Evolutionary conservation across 768 basidiomycete genomes (phyloP), one percentile per base, ranked within the genome.

Genomic region (Lactarius tabidus): DNA sequence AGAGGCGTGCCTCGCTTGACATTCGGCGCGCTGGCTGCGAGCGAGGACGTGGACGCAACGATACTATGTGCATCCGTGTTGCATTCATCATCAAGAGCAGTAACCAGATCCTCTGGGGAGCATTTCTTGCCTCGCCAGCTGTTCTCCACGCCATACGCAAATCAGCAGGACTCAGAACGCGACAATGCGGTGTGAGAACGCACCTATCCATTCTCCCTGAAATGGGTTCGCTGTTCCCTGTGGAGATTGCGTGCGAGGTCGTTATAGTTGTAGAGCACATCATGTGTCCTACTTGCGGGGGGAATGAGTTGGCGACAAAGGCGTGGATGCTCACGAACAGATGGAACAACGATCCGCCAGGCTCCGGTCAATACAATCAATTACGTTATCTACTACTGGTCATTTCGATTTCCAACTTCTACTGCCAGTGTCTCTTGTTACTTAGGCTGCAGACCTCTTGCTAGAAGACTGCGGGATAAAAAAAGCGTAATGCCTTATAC

Each of bases 31-130:
- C 33, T 36, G 6, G 59, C 35, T n/a, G n/a, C n/a, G n/a, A n/a
- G n/a, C n/a, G n/a, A n/a, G 26, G 65, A 66, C n/a, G 65, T 62
- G n/a, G 61, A 62, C 2, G 57, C 65, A 45, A 59, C 17, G 10
- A 43, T n/a, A n/a, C n/a, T n/a, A n/a, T n/a, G n/a, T n/a, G n/a
- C 39, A 23, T 28, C 20, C 4, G 38, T 9, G 12, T 57, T 38
- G 18, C 43, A 31, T n/a, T 9, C 56, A 17, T 18, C 31, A 4
- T 20, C 26, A 28, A 38, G 33, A 18, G 43, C 56, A 12, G 38
- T 23, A 23, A 10, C 7, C 20, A 33, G 48, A 15, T 39, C 35
- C 12, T 29, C 26, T 23, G 36, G 33, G 26, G 36, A n/a, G 48
- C 39, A n/a, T 33, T 54, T 60, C n/a, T 66, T 66, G 33, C 56